Evolutionary conservation across 2,329 filamentous ascomycete genomes (phyloP), one percentile per base, ranked within the genome.

Genomic region (Stagonosporopsis cucurbitacearum): DNA sequence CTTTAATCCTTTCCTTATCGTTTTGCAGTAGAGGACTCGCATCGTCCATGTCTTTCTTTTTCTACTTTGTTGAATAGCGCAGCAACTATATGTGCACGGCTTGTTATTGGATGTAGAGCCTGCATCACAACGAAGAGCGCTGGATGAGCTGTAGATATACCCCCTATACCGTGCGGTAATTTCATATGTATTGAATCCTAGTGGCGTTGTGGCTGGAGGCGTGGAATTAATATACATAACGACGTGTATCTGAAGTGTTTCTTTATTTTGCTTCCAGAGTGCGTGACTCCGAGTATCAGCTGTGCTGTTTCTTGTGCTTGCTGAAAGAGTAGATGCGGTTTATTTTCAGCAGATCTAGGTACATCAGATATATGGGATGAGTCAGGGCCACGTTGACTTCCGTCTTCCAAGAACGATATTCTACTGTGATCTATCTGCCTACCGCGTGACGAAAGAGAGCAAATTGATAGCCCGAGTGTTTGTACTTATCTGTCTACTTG

Each of bases 1-100:
- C n/a, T 50, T 51, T 56, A 56, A 56, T 55, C 23, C 19, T 56
- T 39, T 44, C 36, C 20, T 56, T 19, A 19, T 17, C 11, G 30
- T 47, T 12, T 30, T 23, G n/a, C 19, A 7, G 43, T 48, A 56
- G 47, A 51, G 6, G 22, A 20, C 6, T 19, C 6, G 9, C 28
- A 15, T n/a, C 25, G 15, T 33, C 8, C 8, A 17, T 25, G 17
- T 22, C 26, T 33, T 40, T 9, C 6, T 19, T 33, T 43, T 5
- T 32, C 25, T n/a, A n/a, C n/a, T 32, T 32, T 32, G 30, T 32
- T 20, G 33, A 4, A 47, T 56, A 47, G 42, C n/a, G n/a, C n/a
- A 56, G 46, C 36, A 36, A 50, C 6, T 22, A 56, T 13, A 32
- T 23, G 39, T 17, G 35, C 22, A 42, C 25, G 36, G 42, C 23